Conservation (phyloP, 164 flowering plant species). For the Euptelea pleiosperma region DNA sequence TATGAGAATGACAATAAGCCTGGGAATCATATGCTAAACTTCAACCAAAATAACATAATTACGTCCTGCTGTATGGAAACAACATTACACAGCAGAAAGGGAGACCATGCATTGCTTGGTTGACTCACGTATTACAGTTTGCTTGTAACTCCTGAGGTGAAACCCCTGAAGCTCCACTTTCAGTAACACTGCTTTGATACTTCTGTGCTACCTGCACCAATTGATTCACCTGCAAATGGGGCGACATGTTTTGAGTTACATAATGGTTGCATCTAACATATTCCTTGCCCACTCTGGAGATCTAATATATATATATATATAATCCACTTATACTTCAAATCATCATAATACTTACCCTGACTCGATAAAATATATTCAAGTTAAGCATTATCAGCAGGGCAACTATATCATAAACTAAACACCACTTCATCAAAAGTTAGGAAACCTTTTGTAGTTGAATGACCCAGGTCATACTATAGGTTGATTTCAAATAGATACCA, state of each 20-base stretch:
- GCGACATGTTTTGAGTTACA: conserved; percentile 1
- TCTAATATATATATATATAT: neutral
- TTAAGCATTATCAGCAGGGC: too few species aligned
- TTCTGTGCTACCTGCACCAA: conserved; percentile 37
- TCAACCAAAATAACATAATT: neutral
- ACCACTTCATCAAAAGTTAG: too few species aligned
- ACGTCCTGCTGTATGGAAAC: neutral
- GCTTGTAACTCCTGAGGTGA: conserved; percentile 30
- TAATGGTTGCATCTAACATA: neutral
- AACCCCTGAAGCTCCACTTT: conserved; percentile 26
- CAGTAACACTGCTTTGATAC: conserved; percentile 30
- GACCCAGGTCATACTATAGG: too few species aligned
- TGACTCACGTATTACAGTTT: conserved; percentile 34
- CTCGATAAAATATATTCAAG: too few species aligned
- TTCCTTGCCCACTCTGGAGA: neutral
- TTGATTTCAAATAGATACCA: too few species aligned
- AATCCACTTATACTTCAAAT: too few species aligned
- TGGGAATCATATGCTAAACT: too few species aligned
- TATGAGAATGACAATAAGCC: too few species aligned
- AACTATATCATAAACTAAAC: too few species aligned
- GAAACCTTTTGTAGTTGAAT: too few species aligned
- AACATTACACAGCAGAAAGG: neutral
- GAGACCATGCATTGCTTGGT: neutral
- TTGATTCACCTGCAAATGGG: conserved; percentile 33
- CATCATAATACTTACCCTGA: too few species aligned